Evolutionary conservation across 208 protist species (phyloP).

Genomic region (Polymyxa betae): DNA sequence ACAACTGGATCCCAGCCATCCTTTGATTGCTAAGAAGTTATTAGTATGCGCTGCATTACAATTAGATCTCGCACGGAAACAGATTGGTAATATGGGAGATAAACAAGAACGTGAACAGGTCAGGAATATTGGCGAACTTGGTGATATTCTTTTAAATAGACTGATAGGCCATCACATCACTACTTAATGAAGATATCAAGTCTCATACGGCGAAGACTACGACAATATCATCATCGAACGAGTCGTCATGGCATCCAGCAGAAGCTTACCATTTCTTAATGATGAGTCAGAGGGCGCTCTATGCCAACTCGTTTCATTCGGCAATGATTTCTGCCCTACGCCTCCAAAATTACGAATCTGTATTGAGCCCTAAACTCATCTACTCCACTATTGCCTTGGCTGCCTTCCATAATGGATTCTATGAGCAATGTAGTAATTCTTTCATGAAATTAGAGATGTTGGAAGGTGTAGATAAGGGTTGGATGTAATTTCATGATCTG

Average conservation of each 20-base stretch:
- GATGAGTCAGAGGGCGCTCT: slow-evolving; percentile 84
- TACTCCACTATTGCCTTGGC: slow-evolving; percentile 91
- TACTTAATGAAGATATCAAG: slow-evolving; percentile 76
- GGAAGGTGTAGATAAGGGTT: slow-evolving; percentile 64
- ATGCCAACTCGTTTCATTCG: slow-evolving; percentile 59
- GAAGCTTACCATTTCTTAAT: slow-evolving; percentile 93
- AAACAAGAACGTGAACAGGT: slow-evolving; percentile 1
- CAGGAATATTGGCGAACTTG: slow-evolving; percentile 32
- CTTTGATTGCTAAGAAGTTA: slow-evolving; percentile 89
- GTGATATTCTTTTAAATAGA: slow-evolving; percentile 33
- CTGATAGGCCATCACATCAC: slow-evolving; percentile 69
- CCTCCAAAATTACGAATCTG: slow-evolving; percentile 88
- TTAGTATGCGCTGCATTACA: slow-evolving; percentile 91
- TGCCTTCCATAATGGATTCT: slow-evolving; percentile 86
- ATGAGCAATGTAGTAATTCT: slow-evolving; percentile 86
- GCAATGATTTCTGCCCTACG: slow-evolving; percentile 67
- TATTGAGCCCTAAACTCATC: slow-evolving; percentile 82
- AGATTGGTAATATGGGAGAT: slow-evolving; percentile 61
- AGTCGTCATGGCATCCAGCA: slow-evolving; percentile 57
- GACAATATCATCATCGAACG: slow-evolving; percentile 62
- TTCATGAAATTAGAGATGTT: slow-evolving; percentile 89
- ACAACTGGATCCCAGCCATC: slow-evolving; percentile 62
- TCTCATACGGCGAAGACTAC: slow-evolving; percentile 77
- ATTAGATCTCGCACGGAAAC: slow-evolving; percentile 83
- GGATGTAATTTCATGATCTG: background rate